Percentiles rank a stretch among this genome's conserved stretches.
Evolutionary conservation across 257 asterid genomes (phyloP).

Genomic region (Thymus quinquecostatus): DNA sequence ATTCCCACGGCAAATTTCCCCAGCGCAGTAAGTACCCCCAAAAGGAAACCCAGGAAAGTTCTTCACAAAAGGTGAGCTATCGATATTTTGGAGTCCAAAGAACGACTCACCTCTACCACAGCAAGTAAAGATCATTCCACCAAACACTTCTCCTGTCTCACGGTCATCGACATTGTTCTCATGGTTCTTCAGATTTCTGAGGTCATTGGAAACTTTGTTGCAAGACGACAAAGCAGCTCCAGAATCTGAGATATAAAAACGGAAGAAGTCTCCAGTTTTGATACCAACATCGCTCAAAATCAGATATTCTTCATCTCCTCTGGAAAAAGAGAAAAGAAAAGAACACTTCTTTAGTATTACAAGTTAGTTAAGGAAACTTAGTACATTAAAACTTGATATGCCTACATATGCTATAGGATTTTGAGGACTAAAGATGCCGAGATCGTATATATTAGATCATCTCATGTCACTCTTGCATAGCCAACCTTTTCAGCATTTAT

Average conservation of each 20-base stretch:
- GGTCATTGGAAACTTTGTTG: conserved; percentile 43
- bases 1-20: conserved; percentile 66
- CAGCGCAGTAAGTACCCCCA: conserved; percentile 73
- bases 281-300: conserved; percentile 59
- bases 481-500: background rate
- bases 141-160: conserved; percentile 54
- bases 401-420: background rate
- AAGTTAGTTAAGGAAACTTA: background rate
- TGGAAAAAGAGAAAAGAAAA: conserved; percentile 34
- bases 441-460: conserved; percentile 10
- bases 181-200: conserved; percentile 42
- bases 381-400: background rate
- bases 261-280: conserved; percentile 71
- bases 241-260: conserved; percentile 60
- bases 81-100: conserved; percentile 52
- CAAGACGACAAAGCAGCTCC: conserved; percentile 50
- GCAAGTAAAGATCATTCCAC: conserved; percentile 72
- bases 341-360: conserved; percentile 4
- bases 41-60: conserved; percentile 73
- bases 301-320: conserved; percentile 84
- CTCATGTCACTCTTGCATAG: background rate
- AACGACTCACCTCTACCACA: conserved; percentile 74
- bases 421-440: background rate
- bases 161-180: background rate
- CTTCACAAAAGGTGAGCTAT: conserved; percentile 58